phyloP scores from a whole-genome alignment of 2,329 filamentous ascomycete species.

The Microcyclospora pomicola region DNA sequence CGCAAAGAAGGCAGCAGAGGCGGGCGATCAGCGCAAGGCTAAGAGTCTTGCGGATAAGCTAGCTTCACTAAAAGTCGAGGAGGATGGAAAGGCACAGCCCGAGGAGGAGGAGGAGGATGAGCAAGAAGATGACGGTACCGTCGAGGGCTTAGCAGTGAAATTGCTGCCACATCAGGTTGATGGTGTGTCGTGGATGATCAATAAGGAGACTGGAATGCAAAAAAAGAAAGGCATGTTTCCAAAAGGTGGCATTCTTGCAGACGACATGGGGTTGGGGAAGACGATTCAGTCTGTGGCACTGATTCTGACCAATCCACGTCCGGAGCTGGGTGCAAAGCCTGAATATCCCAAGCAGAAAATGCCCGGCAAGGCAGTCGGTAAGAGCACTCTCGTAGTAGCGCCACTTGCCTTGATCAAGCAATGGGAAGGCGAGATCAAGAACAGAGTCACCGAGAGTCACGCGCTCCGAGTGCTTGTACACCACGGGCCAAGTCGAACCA shows the following conservation, averaged over 20 bases:
- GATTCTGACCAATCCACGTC: constrained; percentile 67
- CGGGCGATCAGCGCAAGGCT: constrained; percentile 22
- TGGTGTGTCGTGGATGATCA: constrained; percentile 87
- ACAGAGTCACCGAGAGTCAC: constrained; percentile 59
- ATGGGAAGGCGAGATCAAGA: constrained; percentile 87
- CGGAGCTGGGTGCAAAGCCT: constrained; percentile 31
- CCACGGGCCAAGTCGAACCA: constrained; percentile 75
- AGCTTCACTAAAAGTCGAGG: constrained; percentile 33
- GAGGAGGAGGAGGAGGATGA: constrained; percentile 33
- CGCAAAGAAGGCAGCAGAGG: constrained; percentile 28
- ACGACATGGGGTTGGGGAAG: constrained; percentile 96
- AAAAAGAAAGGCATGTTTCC: constrained; percentile 68
- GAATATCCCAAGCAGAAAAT: constrained; percentile 50
- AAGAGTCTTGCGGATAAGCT: constrained; percentile 32
- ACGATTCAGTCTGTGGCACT: constrained; percentile 87
- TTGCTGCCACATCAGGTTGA: constrained; percentile 89
- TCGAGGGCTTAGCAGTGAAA: constrained; percentile 76
- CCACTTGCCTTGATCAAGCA: constrained; percentile 90
- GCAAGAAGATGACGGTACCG: constrained; percentile 43
- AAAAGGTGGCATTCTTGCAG: constrained; percentile 86
- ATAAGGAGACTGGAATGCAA: constrained; percentile 73
- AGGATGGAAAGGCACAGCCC: constrained; percentile 33
- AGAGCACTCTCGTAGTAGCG: constrained; percentile 79
- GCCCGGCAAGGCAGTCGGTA: constrained; percentile 50
- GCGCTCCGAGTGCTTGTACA: constrained; percentile 73